Percentiles rank a stretch among this genome's conserved stretches.
Evolutionary conservation across 129 eudicot genomes (phyloP).

Genomic region (Flaveria linearis): DNA sequence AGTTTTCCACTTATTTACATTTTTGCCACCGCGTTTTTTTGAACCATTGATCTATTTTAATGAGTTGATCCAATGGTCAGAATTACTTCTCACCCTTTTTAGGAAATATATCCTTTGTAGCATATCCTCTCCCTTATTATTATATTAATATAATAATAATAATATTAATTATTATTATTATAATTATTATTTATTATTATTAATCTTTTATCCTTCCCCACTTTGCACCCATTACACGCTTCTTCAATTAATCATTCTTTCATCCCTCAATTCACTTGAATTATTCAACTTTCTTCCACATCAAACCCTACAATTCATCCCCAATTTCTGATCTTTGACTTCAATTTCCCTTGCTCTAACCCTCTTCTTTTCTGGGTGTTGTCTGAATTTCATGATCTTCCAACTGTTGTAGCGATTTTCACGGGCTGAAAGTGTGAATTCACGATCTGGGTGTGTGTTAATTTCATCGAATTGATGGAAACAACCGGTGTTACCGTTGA

Average conservation of each 20-base stretch:
- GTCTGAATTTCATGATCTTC: constrained; percentile 7
- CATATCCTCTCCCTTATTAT: too few relatives aligned
- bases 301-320: not conserved
- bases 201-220: not conserved
- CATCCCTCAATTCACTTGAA: constrained; percentile 15
- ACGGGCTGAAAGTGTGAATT: not conserved
- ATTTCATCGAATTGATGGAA: constrained; percentile 29
- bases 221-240: constrained; percentile 34
- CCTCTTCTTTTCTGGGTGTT: constrained; percentile 9
- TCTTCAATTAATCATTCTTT: not conserved
- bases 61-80: too few relatives aligned
- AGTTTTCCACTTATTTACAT: too few relatives aligned
- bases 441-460: not conserved
- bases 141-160: too few relatives aligned
- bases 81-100: too few relatives aligned
- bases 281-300: not conserved
- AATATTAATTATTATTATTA: too few relatives aligned
- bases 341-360: not conserved
- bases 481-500: constrained; percentile 27
- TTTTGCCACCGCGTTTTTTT: too few relatives aligned
- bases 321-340: constrained; percentile 27
- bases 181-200: too few relatives aligned
- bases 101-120: too few relatives aligned
- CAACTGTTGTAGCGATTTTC: not conserved
- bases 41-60: too few relatives aligned